phyloP scores from a whole-genome alignment of 2,329 filamentous ascomycete species.

The Trichophyton equinum region DNA sequence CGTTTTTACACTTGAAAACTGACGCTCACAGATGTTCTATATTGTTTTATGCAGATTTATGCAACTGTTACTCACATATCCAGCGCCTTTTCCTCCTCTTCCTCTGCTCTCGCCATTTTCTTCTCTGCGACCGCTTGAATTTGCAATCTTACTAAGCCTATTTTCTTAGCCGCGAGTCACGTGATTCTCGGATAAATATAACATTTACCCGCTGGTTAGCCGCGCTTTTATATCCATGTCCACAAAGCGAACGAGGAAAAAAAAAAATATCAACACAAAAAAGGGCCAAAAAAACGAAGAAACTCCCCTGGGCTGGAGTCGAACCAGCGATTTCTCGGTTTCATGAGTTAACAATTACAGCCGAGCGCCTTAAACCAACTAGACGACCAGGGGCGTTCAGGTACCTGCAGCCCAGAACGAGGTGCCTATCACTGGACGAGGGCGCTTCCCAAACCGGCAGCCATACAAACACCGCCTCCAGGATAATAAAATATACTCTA shows the following conservation, averaged over 20 bases:
- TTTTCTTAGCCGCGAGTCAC: background rate
- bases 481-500: background rate
- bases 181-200: background rate
- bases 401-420: background rate
- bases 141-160: background rate
- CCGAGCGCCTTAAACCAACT: constrained; percentile 7
- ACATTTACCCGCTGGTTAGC: background rate
- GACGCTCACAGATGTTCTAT: too few relatives aligned
- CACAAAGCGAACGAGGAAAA: background rate
- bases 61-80: too few relatives aligned
- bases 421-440: background rate
- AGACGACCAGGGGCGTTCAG: constrained; percentile 4
- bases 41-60: too few relatives aligned
- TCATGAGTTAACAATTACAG: constrained; percentile 4
- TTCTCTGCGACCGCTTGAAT: too few relatives aligned
- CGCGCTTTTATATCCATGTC: background rate
- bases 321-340: constrained; percentile 6
- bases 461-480: background rate
- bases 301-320: constrained; percentile 11
- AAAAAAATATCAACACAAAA: background rate
- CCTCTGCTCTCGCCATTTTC: background rate
- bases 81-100: background rate
- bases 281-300: background rate
- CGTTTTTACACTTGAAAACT: too few relatives aligned
- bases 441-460: background rate